A percentile compares a stretch with the other conserved stretches of the same genome.
Evolutionary conservation across 2,329 filamentous ascomycete species (phyloP).

Genomic region (Hypoxylon sp.): DNA sequence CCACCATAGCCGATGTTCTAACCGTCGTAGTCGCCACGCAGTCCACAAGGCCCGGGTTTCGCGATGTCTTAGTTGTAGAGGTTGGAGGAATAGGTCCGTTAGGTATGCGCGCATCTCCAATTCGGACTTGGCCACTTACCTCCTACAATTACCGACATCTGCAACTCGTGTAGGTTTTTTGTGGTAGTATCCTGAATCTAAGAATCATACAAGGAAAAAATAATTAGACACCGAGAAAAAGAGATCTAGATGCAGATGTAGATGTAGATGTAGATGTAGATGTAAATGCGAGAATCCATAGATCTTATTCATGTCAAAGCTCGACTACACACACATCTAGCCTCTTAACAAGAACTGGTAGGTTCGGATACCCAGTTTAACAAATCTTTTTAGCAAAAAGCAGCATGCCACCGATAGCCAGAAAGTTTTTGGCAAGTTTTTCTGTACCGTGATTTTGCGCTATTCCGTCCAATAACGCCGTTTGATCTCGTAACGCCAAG

Average conservation of each 20-base stretch:
- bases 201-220: conserved; percentile 13
- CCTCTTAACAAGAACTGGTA: conserved; percentile 13
- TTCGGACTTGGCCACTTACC: conserved; percentile 13
- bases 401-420: conserved; percentile 9
- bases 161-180: conserved; percentile 21
- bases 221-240: no score
- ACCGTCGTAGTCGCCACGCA: conserved; percentile 12
- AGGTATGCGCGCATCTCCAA: conserved; percentile 1
- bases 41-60: conserved; percentile 5
- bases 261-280: no score
- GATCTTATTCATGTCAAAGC: conserved; percentile 28
- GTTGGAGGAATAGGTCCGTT: conserved; percentile 13
- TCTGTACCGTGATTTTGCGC: conserved; percentile 21
- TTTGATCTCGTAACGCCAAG: conserved; percentile 36
- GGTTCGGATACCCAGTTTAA: conserved; percentile 17
- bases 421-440: conserved; percentile 8
- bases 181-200: conserved; percentile 13
- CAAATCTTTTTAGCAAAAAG: conserved; percentile 7
- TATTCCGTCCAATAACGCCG: conserved; percentile 35
- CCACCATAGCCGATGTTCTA: conserved; percentile 23
- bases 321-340: conserved; percentile 30
- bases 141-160: conserved; percentile 12
- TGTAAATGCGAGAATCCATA: conserved; percentile 15
- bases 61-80: conserved; percentile 12
- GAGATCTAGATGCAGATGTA: no score